Evolutionary conservation across 192 early-diverging fungal species (phyloP).

Genomic region (Coemansia sp.): DNA sequence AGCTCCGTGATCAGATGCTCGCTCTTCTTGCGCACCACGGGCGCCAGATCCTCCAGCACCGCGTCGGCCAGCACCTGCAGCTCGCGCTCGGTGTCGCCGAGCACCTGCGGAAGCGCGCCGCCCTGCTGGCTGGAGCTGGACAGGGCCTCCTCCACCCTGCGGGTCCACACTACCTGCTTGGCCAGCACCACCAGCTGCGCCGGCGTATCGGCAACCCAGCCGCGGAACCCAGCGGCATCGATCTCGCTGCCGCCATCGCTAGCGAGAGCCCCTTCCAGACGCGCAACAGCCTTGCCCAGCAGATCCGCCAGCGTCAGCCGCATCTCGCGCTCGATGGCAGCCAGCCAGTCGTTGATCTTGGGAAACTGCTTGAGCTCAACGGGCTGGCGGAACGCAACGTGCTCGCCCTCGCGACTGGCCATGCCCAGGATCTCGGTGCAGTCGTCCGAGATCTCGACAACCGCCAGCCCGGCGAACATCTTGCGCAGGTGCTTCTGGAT

Average conservation of each 20-base stretch:
- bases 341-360: conserved; percentile 97
- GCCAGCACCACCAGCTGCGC: conserved; percentile 92
- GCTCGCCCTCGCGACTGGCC: conserved; percentile 91
- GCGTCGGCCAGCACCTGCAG: conserved; percentile 89
- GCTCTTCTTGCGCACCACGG: conserved; percentile 88
- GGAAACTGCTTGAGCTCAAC: conserved; percentile 81
- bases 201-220: conserved; percentile 87
- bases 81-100: conserved; percentile 66
- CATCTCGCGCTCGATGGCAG: conserved; percentile 92
- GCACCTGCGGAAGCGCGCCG: conserved; percentile 56
- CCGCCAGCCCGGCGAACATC: conserved; percentile 97
- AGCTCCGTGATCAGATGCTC: conserved; percentile 99
- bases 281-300: conserved; percentile 69
- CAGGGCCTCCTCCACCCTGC: conserved; percentile 79
- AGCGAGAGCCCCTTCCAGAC: conserved; percentile 60
- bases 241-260: conserved; percentile 54
- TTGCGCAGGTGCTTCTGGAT: conserved; percentile 99
- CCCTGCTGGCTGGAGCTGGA: conserved; percentile 18
- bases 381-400: conserved; percentile 72
- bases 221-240: conserved; percentile 61
- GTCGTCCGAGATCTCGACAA: conserved; percentile 84
- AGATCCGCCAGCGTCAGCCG: conserved; percentile 77
- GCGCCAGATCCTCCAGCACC: conserved; percentile 81
- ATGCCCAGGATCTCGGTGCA: conserved; percentile 73
- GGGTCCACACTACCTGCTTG: conserved; percentile 89